phyloP scores from a whole-genome alignment of 2,329 filamentous ascomycete genomes.

The Venturia asperata region DNA sequence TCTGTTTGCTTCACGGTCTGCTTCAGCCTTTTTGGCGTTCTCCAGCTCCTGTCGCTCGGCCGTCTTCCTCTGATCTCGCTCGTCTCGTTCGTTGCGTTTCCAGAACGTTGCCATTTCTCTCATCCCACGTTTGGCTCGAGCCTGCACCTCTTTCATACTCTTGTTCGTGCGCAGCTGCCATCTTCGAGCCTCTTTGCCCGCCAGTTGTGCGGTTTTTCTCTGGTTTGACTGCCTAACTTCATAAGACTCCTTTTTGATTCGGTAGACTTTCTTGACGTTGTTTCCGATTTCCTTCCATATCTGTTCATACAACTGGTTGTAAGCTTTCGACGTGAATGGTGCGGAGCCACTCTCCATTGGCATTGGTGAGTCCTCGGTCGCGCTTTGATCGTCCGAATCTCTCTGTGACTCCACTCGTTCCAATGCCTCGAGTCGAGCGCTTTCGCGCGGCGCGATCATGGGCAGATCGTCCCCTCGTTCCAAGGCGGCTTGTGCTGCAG shows the following conservation, averaged over 20 bases:
- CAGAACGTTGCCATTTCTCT: conserved; percentile 99
- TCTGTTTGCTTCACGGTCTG: conserved; percentile 91
- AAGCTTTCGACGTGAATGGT: conserved; percentile 80
- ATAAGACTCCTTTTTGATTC: conserved; percentile 78
- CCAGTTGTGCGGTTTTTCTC: conserved; percentile 93
- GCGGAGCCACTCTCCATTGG: conserved; percentile 21
- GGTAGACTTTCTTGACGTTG: conserved; percentile 85
- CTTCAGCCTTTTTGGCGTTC: conserved; percentile 92
- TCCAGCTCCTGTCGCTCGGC: conserved; percentile 95
- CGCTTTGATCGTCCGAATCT: conserved; percentile 42
- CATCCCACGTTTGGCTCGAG: conserved; percentile 95
- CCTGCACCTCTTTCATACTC: conserved; percentile 95
- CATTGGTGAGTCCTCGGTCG: conserved; percentile 26
- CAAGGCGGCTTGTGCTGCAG: conserved; percentile 76
- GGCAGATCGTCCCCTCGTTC: conserved; percentile 71
- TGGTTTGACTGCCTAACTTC: conserved; percentile 88
- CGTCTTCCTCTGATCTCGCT: conserved; percentile 86
- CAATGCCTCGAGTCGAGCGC: conserved; percentile 47
- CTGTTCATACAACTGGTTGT: conserved; percentile 94
- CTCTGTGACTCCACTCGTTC: conserved; percentile 39
- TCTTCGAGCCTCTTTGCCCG: conserved; percentile 91
- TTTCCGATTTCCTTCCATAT: conserved; percentile 96
- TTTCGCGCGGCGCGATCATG: conserved; percentile 52
- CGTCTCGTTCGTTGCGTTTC: conserved; percentile 97
- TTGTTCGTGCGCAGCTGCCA: conserved; percentile 99